These are phyloP conservation scores for Vigna nakashimae DNA, from an alignment of 306 rosid genomes.

Conservation along the genomic window DNA sequence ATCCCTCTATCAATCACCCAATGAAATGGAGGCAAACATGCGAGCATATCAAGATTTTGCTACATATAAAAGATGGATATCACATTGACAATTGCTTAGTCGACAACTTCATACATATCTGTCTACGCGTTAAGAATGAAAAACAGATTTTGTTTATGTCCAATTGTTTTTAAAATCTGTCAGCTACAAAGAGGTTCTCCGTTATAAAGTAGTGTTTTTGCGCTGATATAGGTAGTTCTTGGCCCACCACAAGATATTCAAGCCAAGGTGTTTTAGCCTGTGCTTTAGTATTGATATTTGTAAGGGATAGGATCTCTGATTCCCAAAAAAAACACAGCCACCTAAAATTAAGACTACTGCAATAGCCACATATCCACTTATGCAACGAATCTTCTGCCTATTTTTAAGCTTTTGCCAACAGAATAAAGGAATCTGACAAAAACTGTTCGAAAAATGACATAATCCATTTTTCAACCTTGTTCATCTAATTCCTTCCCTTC, in stretches of 20 bases:
- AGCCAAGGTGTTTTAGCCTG: not conserved
- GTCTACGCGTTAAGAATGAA: not conserved
- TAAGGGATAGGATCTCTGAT: not conserved
- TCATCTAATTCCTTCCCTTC: not conserved
- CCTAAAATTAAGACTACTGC: not conserved
- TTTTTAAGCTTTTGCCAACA: not conserved
- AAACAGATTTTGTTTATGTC: no score
- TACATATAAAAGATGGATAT: not conserved
- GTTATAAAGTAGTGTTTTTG: not conserved
- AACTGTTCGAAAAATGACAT: not conserved
- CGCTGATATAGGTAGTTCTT: not conserved
- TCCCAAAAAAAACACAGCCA: not conserved
- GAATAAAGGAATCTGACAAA: not conserved
- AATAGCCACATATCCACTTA: not conserved
- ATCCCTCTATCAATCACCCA: not conserved
- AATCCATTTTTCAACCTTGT: not conserved
- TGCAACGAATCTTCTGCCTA: not conserved
- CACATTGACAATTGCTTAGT: not conserved
- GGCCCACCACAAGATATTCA: constrained; percentile 3
- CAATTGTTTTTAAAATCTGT: not conserved
- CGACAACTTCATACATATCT: not conserved
- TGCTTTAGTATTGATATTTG: not conserved
- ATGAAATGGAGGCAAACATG: constrained; percentile 14
- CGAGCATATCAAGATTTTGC: not conserved
- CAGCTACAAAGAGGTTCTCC: not conserved